Conservation (phyloP, 331 rosid species). For the Saraca asoca region DNA sequence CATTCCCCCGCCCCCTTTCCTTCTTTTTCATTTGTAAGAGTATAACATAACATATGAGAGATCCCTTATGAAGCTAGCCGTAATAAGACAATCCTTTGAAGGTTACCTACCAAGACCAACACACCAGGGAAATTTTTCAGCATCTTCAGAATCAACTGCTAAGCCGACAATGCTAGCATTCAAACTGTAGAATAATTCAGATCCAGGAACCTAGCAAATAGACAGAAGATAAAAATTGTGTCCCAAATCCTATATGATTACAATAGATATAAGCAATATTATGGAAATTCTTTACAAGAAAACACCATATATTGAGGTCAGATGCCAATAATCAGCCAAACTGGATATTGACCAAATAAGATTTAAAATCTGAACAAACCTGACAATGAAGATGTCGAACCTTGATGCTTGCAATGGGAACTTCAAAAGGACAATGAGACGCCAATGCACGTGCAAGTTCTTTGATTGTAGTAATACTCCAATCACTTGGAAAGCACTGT, state of each 20-base stretch:
- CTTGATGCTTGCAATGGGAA: slow-evolving; percentile 80
- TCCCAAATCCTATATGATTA: background rate
- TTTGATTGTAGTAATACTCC: slow-evolving; percentile 67
- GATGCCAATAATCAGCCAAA: slow-evolving; percentile 6
- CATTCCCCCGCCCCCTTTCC: background rate
- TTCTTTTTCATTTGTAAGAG: slow-evolving; percentile 10
- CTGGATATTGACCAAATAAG: background rate
- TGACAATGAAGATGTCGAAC: slow-evolving; percentile 73
- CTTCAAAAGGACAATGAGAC: slow-evolving; percentile 82
- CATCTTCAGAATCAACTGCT: slow-evolving; percentile 67
- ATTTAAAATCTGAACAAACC: slow-evolving; percentile 52
- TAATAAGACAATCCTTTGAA: slow-evolving; percentile 15
- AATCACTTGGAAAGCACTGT: slow-evolving; percentile 70
- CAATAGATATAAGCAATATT: slow-evolving; percentile 15
- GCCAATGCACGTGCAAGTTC: slow-evolving; percentile 86
- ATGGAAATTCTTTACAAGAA: slow-evolving; percentile 1
- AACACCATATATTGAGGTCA: slow-evolving; percentile 5
- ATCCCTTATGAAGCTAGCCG: slow-evolving; percentile 1
- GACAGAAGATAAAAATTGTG: background rate
- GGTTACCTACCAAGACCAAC: slow-evolving; percentile 83
- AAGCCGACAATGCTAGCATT: slow-evolving; percentile 87
- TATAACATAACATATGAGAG: background rate
- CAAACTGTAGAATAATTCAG: slow-evolving; percentile 68
- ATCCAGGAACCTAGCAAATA: slow-evolving; percentile 64
- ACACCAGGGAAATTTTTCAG: slow-evolving; percentile 67